A percentile compares a stretch with the other conserved stretches of the same genome.
Evolutionary conservation across 2,329 filamentous ascomycete genomes (phyloP).

Genomic region (Cercospora zeina): DNA sequence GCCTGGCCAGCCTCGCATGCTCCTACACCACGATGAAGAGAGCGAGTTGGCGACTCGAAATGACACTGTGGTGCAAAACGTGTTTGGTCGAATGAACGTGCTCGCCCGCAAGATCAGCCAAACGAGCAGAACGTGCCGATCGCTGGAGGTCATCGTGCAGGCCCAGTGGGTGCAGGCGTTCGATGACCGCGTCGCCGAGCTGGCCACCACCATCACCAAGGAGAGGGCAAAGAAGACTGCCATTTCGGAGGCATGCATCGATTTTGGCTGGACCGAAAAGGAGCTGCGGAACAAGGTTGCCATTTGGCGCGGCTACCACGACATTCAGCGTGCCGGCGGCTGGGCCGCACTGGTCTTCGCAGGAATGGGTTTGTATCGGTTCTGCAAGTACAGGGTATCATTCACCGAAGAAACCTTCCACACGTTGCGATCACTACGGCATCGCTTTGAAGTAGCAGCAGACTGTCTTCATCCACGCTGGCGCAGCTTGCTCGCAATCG

Average conservation of each 20-base stretch:
- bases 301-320: slow-evolving; percentile 60
- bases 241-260: slow-evolving; percentile 55
- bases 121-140: slow-evolving; percentile 56
- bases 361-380: slow-evolving; percentile 59
- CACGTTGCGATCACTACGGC: slow-evolving; percentile 48
- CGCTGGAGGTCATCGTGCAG: slow-evolving; percentile 60
- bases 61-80: slow-evolving; percentile 30
- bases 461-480: slow-evolving; percentile 44
- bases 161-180: slow-evolving; percentile 60
- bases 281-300: slow-evolving; percentile 56
- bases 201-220: slow-evolving; percentile 36
- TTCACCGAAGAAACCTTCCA: slow-evolving; percentile 55
- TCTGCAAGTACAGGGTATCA: slow-evolving; percentile 61
- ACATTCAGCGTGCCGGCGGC: slow-evolving; percentile 59
- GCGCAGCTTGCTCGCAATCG: slow-evolving; percentile 53
- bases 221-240: slow-evolving; percentile 54
- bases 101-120: slow-evolving; percentile 50
- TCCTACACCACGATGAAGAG: slow-evolving; percentile 27
- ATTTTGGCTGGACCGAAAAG: slow-evolving; percentile 59
- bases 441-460: slow-evolving; percentile 46
- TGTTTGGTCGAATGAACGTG: slow-evolving; percentile 47
- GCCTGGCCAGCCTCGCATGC: slow-evolving; percentile 34
- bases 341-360: slow-evolving; percentile 60
- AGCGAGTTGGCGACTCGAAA: slow-evolving; percentile 27
- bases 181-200: slow-evolving; percentile 51